Percentiles rank a stretch among this genome's conserved stretches.
These are phyloP conservation scores for Lodderomyces beijingensis DNA, from an alignment of 1,139 yeast genomes.

Conservation along the genomic window DNA sequence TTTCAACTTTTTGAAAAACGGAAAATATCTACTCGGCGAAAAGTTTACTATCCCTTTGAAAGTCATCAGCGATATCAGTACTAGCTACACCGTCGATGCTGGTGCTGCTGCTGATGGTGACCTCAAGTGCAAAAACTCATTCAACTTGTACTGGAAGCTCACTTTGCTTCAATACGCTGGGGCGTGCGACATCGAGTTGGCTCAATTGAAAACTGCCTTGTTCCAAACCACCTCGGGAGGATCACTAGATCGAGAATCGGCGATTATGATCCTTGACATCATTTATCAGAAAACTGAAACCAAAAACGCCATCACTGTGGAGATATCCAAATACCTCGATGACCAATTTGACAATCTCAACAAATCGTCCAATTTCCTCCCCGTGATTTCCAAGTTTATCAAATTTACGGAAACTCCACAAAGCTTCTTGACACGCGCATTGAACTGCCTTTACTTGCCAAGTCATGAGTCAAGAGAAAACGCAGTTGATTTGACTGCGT, in stretches of 20 bases:
- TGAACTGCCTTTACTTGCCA: constrained; percentile 41
- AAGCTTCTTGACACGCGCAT: constrained; percentile 19
- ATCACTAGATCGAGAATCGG: constrained; percentile 1
- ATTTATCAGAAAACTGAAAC: not conserved
- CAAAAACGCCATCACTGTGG: not conserved
- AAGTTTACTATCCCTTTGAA: constrained; percentile 4
- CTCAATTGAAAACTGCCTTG: constrained; percentile 12
- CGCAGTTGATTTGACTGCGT: constrained; percentile 38
- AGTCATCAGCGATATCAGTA: constrained; percentile 1
- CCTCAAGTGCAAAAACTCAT: constrained; percentile 1
- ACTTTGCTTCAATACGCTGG: constrained; percentile 7
- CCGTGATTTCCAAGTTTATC: constrained; percentile 6
- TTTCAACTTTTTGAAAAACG: constrained; percentile 1
- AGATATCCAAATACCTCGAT: constrained; percentile 11
- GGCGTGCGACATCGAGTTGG: constrained; percentile 5
- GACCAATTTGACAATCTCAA: constrained; percentile 17
- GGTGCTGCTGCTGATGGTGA: constrained; percentile 3
- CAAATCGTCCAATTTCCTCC: constrained; percentile 10
- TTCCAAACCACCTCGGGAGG: constrained; percentile 5
- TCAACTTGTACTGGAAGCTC: constrained; percentile 12
- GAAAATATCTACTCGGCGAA: constrained; percentile 3
- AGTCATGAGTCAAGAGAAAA: constrained; percentile 44
- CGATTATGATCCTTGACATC: not conserved
- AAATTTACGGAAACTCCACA: constrained; percentile 9
- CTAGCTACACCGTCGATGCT: not conserved